Percentiles rank a stretch among this genome's conserved stretches.
These are phyloP conservation scores for Sicyos edulis DNA, from an alignment of 306 rosid genomes.

Conservation along the genomic window DNA sequence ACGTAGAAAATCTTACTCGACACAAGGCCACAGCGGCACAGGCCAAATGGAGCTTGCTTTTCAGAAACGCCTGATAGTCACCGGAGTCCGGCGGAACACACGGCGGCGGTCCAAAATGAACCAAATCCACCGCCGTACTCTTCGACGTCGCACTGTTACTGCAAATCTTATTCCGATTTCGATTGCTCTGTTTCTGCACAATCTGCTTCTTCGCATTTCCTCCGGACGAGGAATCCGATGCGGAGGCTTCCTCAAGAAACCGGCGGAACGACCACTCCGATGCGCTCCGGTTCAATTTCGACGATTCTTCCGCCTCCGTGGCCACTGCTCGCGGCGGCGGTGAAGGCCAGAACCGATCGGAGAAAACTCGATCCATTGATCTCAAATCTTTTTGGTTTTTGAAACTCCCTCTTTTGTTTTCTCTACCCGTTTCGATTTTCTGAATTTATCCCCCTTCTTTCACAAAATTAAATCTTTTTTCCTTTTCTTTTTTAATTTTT, in stretches of 20 bases:
- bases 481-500: too few species aligned
- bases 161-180: too few species aligned
- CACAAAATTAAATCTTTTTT: too few species aligned
- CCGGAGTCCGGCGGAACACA: constrained; percentile 38
- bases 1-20: constrained; percentile 37
- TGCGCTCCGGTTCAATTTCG: constrained; percentile 59
- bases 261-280: constrained; percentile 89
- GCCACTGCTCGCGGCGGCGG: constrained; percentile 15
- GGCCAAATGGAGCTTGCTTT: constrained; percentile 79
- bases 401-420: too few species aligned
- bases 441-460: background rate
- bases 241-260: constrained; percentile 51
- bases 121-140: too few species aligned
- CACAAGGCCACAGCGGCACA: constrained; percentile 79
- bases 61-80: constrained; percentile 62
- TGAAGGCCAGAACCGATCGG: constrained; percentile 51
- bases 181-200: constrained; percentile 10
- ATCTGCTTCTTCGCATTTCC: background rate
- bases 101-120: constrained; percentile 11
- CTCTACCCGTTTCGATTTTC: background rate
- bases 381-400: background rate
- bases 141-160: too few species aligned
- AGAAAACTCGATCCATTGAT: constrained; percentile 67
- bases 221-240: constrained; percentile 27
- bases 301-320: constrained; percentile 22